A percentile compares a stretch with the other conserved stretches of the same genome.
Evolutionary conservation across 257 asterid species (phyloP).

Genomic region (Primulina tabacum): DNA sequence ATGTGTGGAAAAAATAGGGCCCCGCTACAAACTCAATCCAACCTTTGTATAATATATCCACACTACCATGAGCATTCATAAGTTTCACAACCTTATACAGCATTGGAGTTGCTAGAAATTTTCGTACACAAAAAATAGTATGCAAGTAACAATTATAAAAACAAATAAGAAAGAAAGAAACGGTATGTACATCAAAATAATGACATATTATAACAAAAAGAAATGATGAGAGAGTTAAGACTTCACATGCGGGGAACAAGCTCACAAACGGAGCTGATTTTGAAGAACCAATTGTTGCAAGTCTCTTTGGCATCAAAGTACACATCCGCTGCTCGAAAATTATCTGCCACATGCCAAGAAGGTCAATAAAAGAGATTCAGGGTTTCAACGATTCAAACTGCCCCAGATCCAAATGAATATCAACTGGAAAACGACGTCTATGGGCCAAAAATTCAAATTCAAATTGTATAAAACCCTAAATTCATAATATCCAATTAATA

Average conservation of each 20-base stretch:
- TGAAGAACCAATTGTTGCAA: slow-evolving; percentile 87
- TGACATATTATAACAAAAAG: slow-evolving; percentile 10
- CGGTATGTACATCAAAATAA: slow-evolving; percentile 22
- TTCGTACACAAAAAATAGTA: not conserved
- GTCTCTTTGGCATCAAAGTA: slow-evolving; percentile 83
- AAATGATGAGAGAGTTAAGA: slow-evolving; percentile 25
- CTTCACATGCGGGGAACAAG: slow-evolving; percentile 91
- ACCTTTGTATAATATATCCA: not conserved
- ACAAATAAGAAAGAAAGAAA: slow-evolving; percentile 15
- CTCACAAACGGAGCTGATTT: slow-evolving; percentile 69
- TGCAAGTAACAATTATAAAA: slow-evolving; percentile 1
- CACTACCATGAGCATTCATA: not conserved
- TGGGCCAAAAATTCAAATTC: not conserved
- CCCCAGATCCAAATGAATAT: slow-evolving; percentile 24
- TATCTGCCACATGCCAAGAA: slow-evolving; percentile 44
- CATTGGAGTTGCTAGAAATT: slow-evolving; percentile 16
- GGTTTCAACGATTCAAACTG: slow-evolving; percentile 21
- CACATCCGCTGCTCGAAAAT: slow-evolving; percentile 50
- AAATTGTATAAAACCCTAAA: not conserved
- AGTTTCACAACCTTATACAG: slow-evolving; percentile 21
- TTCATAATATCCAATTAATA: slow-evolving; percentile 8
- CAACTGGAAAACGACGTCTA: slow-evolving; percentile 14
- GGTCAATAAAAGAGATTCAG: slow-evolving; percentile 15
- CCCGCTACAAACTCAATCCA: slow-evolving; percentile 4
- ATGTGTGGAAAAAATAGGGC: slow-evolving; percentile 3